Evolutionary conservation across 2,329 filamentous ascomycete species (phyloP), one percentile per base, ranked within the genome.

Genomic region (Teratosphaeriaceae sp.): DNA sequence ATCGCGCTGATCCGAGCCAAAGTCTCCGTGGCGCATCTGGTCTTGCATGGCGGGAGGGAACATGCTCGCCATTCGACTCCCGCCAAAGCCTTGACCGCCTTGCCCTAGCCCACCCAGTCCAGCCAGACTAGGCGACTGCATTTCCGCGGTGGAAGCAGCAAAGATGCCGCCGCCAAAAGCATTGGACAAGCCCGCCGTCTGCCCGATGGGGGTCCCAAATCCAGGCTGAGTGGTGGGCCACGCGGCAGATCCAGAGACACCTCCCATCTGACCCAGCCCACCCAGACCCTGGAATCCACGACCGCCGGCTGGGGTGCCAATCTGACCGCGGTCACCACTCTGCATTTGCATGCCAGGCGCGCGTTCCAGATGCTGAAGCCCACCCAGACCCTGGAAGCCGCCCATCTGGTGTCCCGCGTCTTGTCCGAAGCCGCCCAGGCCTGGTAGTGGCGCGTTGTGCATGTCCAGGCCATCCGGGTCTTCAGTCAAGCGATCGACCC

Each of bases 1-100:
- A 19, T 57, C 53, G 9, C 44, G 42, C 11, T 90, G 84, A 22
- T 81, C 75, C 7, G 19, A 12, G 13, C 37, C 22, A 12, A 27
- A 24, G 24, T 70, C 52, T n/a, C 45, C 44, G 16, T 53, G 49
- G 46, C 88, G 85, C 84, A 94, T 89, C 63, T 94, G 87, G 26
- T 88, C 85, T 66, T 96, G 89, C 85, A 94, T 89, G 3, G 84
- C 82, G 1, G 81, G 70, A 7, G 90, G 89, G 59, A 98, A 96
- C 19, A 98, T 94, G 39, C 82, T 82, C 5, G 80, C 68, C 43
- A 72, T 74, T 23, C 58, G 51, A 30, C 59, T 59, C 7, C 55
- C 57, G 44, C 71, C 72, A 29, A 71, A 69, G 43, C 73, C 75
- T 18, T 73, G 68, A 33, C 73, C 70, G 27, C 76, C 70, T 5